Evolutionary conservation across 495 filamentous ascomycete genomes (phyloP).

Genomic region (Penicillium bovifimosum): DNA sequence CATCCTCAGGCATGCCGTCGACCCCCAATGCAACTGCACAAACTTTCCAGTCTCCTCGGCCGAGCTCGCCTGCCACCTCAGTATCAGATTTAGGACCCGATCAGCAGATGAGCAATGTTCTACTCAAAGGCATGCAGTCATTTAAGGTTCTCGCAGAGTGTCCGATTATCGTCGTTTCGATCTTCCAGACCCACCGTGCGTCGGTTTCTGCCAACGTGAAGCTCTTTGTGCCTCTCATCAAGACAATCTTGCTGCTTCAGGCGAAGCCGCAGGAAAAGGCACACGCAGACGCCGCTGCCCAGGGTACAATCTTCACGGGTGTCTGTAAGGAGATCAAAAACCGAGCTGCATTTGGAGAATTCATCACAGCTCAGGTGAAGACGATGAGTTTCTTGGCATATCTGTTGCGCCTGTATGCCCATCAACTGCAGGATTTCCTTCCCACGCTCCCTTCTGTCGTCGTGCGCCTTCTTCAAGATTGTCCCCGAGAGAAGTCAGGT

Average conservation of each 20-base stretch:
- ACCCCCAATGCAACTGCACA: constrained; percentile 69
- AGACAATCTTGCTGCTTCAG: constrained; percentile 80
- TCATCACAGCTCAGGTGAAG: constrained; percentile 97
- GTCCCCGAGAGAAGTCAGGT: constrained; percentile 86
- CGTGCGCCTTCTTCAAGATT: constrained; percentile 87
- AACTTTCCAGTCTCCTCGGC: constrained; percentile 78
- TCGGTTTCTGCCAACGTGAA: constrained; percentile 82
- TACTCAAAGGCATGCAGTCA: constrained; percentile 91
- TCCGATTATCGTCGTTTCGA: constrained; percentile 96
- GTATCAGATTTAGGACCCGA: constrained; percentile 70
- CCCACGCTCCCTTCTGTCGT: constrained; percentile 84
- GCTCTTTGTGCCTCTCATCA: constrained; percentile 88
- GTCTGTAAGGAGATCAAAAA: constrained; percentile 94
- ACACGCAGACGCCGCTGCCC: constrained; percentile 71
- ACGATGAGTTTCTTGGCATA: constrained; percentile 99
- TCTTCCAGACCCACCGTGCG: constrained; percentile 85
- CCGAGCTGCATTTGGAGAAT: constrained; percentile 89
- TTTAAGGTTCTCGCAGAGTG: constrained; percentile 98
- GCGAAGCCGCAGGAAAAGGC: constrained; percentile 91
- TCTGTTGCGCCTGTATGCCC: constrained; percentile 79
- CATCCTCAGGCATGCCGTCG: constrained; percentile 63
- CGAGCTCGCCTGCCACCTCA: constrained; percentile 80
- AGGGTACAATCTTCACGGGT: constrained; percentile 79
- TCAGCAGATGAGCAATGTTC: constrained; percentile 71
- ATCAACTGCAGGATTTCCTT: constrained; percentile 85